Base-by-base conservation (phyloP, 306 rosid genomes). In the Luffa aegyptiaca region DNA sequence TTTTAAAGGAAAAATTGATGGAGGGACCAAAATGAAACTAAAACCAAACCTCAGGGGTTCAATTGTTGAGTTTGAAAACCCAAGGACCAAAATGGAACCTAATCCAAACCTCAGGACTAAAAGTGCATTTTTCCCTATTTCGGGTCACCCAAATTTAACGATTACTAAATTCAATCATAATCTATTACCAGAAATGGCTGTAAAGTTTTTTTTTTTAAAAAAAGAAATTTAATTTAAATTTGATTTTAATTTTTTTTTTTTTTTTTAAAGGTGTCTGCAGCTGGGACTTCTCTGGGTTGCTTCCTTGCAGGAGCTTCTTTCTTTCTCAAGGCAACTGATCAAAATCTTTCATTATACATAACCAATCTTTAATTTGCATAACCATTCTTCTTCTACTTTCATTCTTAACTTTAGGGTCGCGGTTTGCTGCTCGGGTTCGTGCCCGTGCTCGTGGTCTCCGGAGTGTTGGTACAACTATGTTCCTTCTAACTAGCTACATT, bases 241-340 rank as follows among this genome's bases (percentile, higher is more conserved):
- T 26, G 31, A 26, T 26, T 26, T 26, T 26, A n/a, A n/a, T 26
- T 26, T 81, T 53, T 12, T 20, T 18, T 53, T 76, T 51, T 33
- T 14, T 5, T 18, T 80, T n/a, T 87, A 62, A 75, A 89, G 89
- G 85, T 85, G 56, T 89, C 90, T 8, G 92, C 89, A 49, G 77
- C 83, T 18, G 92, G 90, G 42, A 85, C 87, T 56, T 84, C 84
- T 59, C 79, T 82, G 9, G 92, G 88, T 70, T 85, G 89, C 80
- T 57, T 85, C 62, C 75, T 85, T 14, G 82, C 87, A 6, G 90
- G 88, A 79, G 56, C 72, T 81, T 79, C 89, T 68, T 89, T 89
- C 84, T 57, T 85, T 56, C 81, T 81, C 45, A 80, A 86, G 86
- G 88, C 73, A 18, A 48, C 10, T 69, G 37, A 69, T 71, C 46